Base-by-base conservation (phyloP, 768 basidiomycete species). In the Amanita phalloides region DNA sequence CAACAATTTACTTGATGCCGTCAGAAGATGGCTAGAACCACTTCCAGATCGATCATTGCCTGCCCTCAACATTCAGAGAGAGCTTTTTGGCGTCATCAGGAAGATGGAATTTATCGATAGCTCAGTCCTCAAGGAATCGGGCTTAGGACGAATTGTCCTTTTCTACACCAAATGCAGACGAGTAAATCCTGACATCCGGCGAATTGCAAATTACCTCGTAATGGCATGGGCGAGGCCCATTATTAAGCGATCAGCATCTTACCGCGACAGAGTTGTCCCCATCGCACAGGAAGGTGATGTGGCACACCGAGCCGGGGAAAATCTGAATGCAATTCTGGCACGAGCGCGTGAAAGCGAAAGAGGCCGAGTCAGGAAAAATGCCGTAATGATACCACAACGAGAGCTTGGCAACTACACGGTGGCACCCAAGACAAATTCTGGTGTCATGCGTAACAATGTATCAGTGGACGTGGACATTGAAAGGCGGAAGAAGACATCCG, bases 131-230 rank as follows among this genome's bases (percentile, higher is more conserved):
- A 95, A 94, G 64, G 90, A 95, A 63, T 89, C 89, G 1, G 82
- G 84, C 0, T 75, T 99, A 3, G 96, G 96, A 13, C 84, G 85
- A 53, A 77, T 98, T 58, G 74, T 98, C 36, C 71, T 95, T 26
- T 98, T 98, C 69, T 99, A 99, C 74, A 95, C 93, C 21, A 93
- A 93, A 62, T 90, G 86, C 74, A 90, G 86, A 64, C 86, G 91
- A 42, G 91, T 92, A 44, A 84, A 85, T 3, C 76, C 86, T 0
- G 82, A 86, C 48, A 84, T 99, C 51, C 68, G 73, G n/a, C 82
- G 89, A 49, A 79, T 81, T 39, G 94, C 95, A 8, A 78, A 84
- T 55, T 81, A 86, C 45, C 86, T 99, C 53, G 82, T 98, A 37
- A 85, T 81, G 10, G 66, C 71, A 5, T 95, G 92, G 92, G 89